phyloP scores from a whole-genome alignment of 2,329 filamentous ascomycete species.

The Botrytis fragariae region DNA sequence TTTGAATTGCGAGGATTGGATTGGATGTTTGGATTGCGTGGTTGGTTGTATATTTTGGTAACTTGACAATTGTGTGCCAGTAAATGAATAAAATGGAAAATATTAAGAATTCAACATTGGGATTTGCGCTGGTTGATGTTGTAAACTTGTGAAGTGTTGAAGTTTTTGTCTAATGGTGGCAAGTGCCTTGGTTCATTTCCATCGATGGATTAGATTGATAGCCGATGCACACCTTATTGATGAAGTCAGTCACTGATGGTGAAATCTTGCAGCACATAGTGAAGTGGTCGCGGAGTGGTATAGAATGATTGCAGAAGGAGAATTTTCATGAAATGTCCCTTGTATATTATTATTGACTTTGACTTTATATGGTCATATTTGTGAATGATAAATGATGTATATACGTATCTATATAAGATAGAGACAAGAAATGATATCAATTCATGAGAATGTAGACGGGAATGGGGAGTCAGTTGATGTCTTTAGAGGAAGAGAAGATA shows the following conservation, averaged over 20 bases:
- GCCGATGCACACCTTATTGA: not conserved
- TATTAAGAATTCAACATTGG: not conserved
- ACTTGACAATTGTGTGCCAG: not conserved
- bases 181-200: not conserved
- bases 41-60: slow-evolving; percentile 12
- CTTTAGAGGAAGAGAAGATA: not conserved
- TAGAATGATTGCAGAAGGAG: not conserved
- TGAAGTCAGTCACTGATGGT: not conserved
- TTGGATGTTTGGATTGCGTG: slow-evolving; percentile 3
- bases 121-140: not conserved
- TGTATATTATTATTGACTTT: not conserved
- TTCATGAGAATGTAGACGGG: not conserved
- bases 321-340: not conserved
- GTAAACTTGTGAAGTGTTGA: not conserved
- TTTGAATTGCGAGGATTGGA: slow-evolving; percentile 2
- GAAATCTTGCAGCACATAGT: not conserved
- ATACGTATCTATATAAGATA: not conserved
- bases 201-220: not conserved
- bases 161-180: not conserved
- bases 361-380: not conserved
- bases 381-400: not conserved
- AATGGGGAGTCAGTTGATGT: not conserved
- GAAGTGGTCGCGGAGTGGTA: not conserved
- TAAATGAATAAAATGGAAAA: not conserved
- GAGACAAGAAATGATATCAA: not conserved